Evolutionary conservation across 2,329 filamentous ascomycete species (phyloP).

Genomic region (Paecilomyces fulvus): DNA sequence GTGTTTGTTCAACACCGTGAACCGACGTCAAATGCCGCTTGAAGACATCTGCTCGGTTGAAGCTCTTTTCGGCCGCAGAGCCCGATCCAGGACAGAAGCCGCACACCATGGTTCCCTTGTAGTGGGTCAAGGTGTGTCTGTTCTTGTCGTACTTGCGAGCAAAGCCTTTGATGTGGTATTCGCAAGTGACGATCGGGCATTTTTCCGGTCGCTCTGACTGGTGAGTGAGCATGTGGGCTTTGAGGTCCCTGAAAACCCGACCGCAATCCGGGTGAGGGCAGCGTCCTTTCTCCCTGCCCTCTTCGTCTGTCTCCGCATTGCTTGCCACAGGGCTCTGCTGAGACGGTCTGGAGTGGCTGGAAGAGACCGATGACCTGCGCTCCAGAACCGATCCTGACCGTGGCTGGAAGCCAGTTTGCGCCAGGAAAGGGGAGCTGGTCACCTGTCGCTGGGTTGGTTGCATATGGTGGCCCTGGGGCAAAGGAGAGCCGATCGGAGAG

Average conservation of each 20-base stretch:
- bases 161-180: constrained; percentile 88
- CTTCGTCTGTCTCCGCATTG: constrained; percentile 54
- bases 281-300: constrained; percentile 55
- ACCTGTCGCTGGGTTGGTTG: constrained; percentile 20
- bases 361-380: constrained; percentile 61
- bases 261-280: constrained; percentile 81
- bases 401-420: constrained; percentile 46
- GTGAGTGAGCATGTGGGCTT: constrained; percentile 91
- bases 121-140: constrained; percentile 85
- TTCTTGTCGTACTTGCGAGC: constrained; percentile 96
- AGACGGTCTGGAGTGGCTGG: constrained; percentile 58
- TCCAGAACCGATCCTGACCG: constrained; percentile 41
- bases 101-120: constrained; percentile 96
- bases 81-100: constrained; percentile 88
- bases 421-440: constrained; percentile 56
- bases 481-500: constrained; percentile 29
- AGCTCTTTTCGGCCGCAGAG: constrained; percentile 84
- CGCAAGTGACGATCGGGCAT: constrained; percentile 84
- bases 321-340: constrained; percentile 52
- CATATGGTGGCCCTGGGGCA: constrained; percentile 18
- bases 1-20: constrained; percentile 85
- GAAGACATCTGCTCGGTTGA: constrained; percentile 92
- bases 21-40: constrained; percentile 87
- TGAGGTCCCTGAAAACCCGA: constrained; percentile 79
- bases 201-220: constrained; percentile 87